A percentile compares a stretch with the other conserved stretches of the same genome.
These are phyloP conservation scores for Beta vulgaris DNA, from an alignment of 148 eudicot genomes.

Conservation along the genomic window DNA sequence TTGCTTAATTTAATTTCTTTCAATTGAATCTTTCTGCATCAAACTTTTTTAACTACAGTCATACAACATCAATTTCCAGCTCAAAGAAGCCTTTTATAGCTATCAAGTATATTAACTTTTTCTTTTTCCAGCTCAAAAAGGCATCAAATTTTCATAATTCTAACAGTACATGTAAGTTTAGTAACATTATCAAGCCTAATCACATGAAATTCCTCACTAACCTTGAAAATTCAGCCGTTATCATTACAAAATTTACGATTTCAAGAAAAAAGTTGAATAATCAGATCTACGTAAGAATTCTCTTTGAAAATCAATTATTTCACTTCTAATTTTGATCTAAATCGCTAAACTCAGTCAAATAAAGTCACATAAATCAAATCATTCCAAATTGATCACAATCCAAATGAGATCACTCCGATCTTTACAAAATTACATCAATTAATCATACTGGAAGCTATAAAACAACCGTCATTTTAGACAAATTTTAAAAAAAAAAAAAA, in stretches of 20 bases:
- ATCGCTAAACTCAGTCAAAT: neutral
- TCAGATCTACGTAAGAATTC: conserved; percentile 15
- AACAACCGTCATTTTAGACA: neutral
- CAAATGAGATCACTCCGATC: neutral
- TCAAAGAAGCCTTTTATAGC: neutral
- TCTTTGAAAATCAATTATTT: neutral
- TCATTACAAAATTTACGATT: neutral
- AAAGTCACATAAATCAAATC: neutral
- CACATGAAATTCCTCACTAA: neutral
- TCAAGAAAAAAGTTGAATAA: neutral
- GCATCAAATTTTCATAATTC: neutral
- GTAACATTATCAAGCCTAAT: neutral
- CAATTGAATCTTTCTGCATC: neutral
- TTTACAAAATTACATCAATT: neutral
- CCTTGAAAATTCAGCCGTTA: neutral
- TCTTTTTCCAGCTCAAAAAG: neutral
- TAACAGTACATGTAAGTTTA: neutral
- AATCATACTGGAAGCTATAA: too few relatives aligned
- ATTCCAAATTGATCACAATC: neutral
- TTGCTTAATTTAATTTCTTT: neutral
- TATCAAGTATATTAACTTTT: neutral
- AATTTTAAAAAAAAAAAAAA: neutral
- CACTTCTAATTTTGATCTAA: neutral
- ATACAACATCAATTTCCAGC: neutral
- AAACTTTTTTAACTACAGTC: neutral